Evolutionary conservation across 768 basidiomycete species (phyloP).

Genomic region (Xanthoconium stramineum): DNA sequence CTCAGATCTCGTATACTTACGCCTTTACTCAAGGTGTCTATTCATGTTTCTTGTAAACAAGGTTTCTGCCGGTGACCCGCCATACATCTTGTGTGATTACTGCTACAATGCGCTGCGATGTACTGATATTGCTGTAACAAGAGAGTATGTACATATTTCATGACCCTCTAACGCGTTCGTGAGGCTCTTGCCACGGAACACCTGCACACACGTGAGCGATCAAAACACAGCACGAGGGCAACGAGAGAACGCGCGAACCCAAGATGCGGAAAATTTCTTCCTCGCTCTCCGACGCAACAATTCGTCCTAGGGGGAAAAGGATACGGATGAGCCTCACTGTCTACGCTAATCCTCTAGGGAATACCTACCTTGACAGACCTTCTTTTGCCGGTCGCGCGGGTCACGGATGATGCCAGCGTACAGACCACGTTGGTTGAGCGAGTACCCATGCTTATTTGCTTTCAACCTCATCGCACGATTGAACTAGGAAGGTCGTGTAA

Average conservation of each 20-base stretch:
- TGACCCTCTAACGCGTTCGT: slow-evolving; percentile 57
- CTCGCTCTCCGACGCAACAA: slow-evolving; percentile 82
- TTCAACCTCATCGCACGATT: slow-evolving; percentile 86
- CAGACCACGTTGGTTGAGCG: slow-evolving; percentile 85
- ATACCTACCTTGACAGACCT: slow-evolving; percentile 52
- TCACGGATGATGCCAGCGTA: slow-evolving; percentile 72
- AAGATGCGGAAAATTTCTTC: slow-evolving; percentile 81
- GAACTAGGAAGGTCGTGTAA: slow-evolving; percentile 48
- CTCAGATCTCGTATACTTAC: too few species aligned
- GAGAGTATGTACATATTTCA: background rate
- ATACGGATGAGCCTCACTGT: too few species aligned
- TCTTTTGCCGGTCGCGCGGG: slow-evolving; percentile 56
- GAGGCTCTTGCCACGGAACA: slow-evolving; percentile 82
- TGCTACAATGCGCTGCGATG: background rate
- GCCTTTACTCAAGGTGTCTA: too few species aligned
- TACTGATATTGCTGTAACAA: background rate
- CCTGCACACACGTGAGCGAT: slow-evolving; percentile 27
- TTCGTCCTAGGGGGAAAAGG: slow-evolving; percentile 41
- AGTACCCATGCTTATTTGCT: slow-evolving; percentile 76
- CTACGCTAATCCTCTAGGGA: background rate
- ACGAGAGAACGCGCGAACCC: slow-evolving; percentile 31
- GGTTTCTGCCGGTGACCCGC: too few species aligned
- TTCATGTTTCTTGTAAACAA: too few species aligned
- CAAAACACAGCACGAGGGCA: background rate
- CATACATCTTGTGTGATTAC: too few species aligned